A percentile compares a stretch with the other conserved stretches of the same genome.
Conservation (phyloP, 768 basidiomycete species). For the Leucosporidium creatinivorum region DNA sequence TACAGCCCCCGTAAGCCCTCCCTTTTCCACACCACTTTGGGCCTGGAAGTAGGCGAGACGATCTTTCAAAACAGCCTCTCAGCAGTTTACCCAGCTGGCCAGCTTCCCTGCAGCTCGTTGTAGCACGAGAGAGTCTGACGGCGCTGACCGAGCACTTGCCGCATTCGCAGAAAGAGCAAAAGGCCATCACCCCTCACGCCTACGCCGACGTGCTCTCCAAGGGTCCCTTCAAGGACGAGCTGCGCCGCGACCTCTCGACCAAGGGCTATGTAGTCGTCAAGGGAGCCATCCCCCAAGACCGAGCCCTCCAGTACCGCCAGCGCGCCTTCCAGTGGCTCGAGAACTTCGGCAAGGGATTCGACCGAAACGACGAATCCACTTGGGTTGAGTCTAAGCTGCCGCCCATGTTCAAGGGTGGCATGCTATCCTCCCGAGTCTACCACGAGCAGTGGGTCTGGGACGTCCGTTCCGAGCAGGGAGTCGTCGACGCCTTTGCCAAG, state of each 20-base stretch:
- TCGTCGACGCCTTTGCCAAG: conserved; percentile 35
- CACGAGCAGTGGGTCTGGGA: conserved; percentile 25
- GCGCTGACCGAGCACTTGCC: too few relatives aligned
- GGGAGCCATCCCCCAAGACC: conserved; percentile 32
- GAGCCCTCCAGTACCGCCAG: conserved; percentile 29
- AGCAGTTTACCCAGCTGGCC: too few relatives aligned
- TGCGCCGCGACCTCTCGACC: conserved; percentile 9
- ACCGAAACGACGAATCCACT: conserved; percentile 35
- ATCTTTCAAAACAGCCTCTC: too few relatives aligned
- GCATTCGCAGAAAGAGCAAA: background rate
- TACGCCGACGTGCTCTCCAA: background rate
- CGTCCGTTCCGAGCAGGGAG: conserved; percentile 29
- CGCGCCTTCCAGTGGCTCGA: conserved; percentile 31
- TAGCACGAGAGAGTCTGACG: too few relatives aligned
- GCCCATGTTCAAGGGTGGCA: conserved; percentile 27
- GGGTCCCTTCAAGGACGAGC: background rate
- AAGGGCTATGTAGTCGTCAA: conserved; percentile 35
- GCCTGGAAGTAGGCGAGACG: background rate
- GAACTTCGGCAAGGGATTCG: conserved; percentile 33
- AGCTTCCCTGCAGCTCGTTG: too few relatives aligned
- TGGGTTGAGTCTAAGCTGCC: conserved; percentile 25
- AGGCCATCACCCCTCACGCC: background rate
- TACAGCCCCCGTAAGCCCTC: background rate
- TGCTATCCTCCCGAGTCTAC: conserved; percentile 20
- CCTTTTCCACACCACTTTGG: background rate